Evolutionary conservation across 768 basidiomycete species (phyloP).

Genomic region (Leucocoprinus birnbaumii): DNA sequence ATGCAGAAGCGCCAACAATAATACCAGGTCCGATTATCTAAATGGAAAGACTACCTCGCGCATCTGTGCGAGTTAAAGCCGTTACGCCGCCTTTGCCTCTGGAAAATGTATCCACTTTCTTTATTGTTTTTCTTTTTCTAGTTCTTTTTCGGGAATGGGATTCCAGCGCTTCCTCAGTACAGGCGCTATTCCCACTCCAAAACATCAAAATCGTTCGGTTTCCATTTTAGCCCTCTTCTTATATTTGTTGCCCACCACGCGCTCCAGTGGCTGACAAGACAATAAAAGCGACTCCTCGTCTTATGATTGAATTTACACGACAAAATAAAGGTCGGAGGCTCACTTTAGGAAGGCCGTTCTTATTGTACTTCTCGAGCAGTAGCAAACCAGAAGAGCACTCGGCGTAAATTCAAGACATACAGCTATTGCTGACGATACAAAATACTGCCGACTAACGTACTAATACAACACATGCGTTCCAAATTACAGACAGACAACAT

Average conservation of each 20-base stretch:
- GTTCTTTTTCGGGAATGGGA: too few relatives aligned
- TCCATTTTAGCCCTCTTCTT: conserved; percentile 2
- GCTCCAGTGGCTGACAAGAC: background rate
- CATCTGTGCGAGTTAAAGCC: too few relatives aligned
- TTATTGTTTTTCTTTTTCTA: too few relatives aligned
- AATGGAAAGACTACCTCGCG: too few relatives aligned
- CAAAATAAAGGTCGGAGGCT: background rate
- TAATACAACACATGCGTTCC: conserved; percentile 9
- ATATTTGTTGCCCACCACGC: background rate
- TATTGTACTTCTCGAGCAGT: too few relatives aligned
- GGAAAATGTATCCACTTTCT: too few relatives aligned
- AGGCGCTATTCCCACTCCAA: conserved; percentile 1
- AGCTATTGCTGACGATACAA: background rate
- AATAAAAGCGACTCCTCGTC: background rate
- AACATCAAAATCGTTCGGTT: background rate
- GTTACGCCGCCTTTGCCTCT: too few relatives aligned
- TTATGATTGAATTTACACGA: background rate
- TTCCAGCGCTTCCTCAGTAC: too few relatives aligned
- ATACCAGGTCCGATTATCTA: too few relatives aligned
- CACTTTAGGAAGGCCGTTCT: too few relatives aligned
- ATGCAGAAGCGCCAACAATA: too few relatives aligned
- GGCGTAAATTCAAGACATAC: background rate
- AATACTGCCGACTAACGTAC: background rate
- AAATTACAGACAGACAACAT: conserved; percentile 7
- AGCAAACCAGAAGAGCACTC: background rate